Percentiles rank a stretch among this genome's conserved stretches.
Conservation (phyloP, 345 rosid genomes). For the Murraya paniculata region DNA sequence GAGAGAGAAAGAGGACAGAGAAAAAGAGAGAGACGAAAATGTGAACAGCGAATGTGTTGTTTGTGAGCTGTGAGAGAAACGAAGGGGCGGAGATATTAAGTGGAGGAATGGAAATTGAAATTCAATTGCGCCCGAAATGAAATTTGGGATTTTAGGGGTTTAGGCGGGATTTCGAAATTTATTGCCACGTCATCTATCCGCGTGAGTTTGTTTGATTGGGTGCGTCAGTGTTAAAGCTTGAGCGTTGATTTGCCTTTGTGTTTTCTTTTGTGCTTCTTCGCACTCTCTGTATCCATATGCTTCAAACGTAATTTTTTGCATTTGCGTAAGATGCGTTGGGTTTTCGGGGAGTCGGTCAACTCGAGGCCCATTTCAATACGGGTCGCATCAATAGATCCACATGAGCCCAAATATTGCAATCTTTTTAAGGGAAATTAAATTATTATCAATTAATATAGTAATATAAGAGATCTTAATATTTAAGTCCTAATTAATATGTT, state of each 20-base stretch:
- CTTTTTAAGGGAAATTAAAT: too few species aligned
- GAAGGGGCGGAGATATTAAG: conserved; percentile 52
- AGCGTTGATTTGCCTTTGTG: conserved; percentile 30
- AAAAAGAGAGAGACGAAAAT: background rate
- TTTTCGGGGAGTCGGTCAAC: background rate
- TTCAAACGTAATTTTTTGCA: conserved; percentile 7
- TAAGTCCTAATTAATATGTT: too few species aligned
- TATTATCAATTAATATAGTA: too few species aligned
- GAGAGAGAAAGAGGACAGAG: background rate
- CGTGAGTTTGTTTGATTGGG: conserved; percentile 29
- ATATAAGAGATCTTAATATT: too few species aligned
- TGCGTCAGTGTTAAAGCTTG: conserved; percentile 23
- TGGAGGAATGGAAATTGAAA: conserved; percentile 51
- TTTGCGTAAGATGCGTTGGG: background rate
- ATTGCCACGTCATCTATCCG: conserved; percentile 69
- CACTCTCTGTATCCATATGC: conserved; percentile 21
- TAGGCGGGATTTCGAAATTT: conserved; percentile 75
- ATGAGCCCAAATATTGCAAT: background rate
- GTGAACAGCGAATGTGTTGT: conserved; percentile 5
- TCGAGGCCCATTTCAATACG: background rate
- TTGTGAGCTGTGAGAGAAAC: background rate
- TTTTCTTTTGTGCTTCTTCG: conserved; percentile 66
- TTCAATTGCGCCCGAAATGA: conserved; percentile 76
- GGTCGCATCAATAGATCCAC: background rate
- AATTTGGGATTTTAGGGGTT: conserved; percentile 45